Base-by-base conservation (phyloP, 2,329 filamentous ascomycete genomes). In the Conoideocrella luteorostrata region DNA sequence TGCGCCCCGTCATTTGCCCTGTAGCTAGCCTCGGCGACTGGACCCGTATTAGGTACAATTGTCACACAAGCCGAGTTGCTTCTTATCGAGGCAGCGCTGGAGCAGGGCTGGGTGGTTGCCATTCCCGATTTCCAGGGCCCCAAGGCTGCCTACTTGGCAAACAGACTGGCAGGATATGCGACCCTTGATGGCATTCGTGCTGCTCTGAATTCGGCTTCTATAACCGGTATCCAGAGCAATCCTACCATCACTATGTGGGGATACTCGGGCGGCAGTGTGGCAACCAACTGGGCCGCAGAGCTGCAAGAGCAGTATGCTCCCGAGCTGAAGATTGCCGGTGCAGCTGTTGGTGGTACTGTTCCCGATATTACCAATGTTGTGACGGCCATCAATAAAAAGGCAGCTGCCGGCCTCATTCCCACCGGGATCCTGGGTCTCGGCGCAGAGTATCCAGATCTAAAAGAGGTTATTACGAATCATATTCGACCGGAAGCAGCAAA, bases 111-210 rank as follows among this genome's bases (percentile, higher is more conserved):
- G 69, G 58, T 67, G 17, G 67, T 76, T 20, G 67, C 64, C 12
- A 56, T 69, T 61, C 70, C 72, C 0, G 73, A 76, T 49, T 68
- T 64, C 43, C 62, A 71, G 44, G 69, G 69, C 0, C 66, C 67
- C 3, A 54, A 56, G 13, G 69, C 67, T 1, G 62, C 68, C 3
- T 75, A 69, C 49, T 52, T 62, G 1, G 64, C 66, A 7, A 67
- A 67, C 34, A 55, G 58, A 7, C 56, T 64, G 17, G 63, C 63
- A 4, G 70, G 67, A 0, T 60, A 72, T 30, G 63, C 66, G 1
- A 65, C 63, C n/a, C 56, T 72, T 11, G 66, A 74, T 49, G 63
- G 63, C 5, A 56, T 72, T n/a, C 65, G 69, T 18, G 69, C 68
- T 1, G 65, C 63, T 2, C 47, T 68, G 9, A 50, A 52, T 20